phyloP scores from a whole-genome alignment of 306 rosid genomes.

The Inga laurina region DNA sequence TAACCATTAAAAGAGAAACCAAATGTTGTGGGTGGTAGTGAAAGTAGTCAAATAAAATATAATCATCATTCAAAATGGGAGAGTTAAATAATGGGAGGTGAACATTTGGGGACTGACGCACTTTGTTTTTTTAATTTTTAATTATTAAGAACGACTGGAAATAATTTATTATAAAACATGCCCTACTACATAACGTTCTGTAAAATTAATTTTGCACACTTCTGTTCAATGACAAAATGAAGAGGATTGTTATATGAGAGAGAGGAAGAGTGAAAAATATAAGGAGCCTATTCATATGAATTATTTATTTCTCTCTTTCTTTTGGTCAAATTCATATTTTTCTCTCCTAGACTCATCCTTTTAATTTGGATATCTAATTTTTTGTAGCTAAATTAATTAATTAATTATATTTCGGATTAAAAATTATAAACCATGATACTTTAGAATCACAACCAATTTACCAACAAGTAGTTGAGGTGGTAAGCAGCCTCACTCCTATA shows the following conservation, averaged over 20 bases:
- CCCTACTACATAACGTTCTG: neutral
- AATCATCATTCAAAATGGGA: neutral
- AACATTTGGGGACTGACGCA: neutral
- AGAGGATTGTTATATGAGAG: neutral
- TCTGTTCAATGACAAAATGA: neutral
- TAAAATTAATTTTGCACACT: neutral
- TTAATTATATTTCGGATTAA: too few relatives aligned
- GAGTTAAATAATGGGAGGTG: neutral
- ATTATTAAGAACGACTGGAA: neutral
- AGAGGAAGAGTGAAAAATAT: neutral
- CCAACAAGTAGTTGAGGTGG: too few relatives aligned
- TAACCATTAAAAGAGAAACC: neutral
- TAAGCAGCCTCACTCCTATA: rapidly evolving
- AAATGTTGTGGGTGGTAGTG: neutral
- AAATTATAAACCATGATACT: neutral
- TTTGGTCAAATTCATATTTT: neutral
- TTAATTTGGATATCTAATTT: neutral
- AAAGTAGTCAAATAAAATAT: slow-evolving; percentile 16
- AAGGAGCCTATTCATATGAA: neutral
- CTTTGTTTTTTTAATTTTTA: neutral
- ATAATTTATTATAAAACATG: neutral
- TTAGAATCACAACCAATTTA: neutral
- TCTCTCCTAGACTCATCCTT: neutral
- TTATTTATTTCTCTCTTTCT: neutral
- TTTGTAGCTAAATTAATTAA: too few relatives aligned